phyloP scores from a whole-genome alignment of 2,329 filamentous ascomycete genomes.

The Colletotrichum orbiculare region DNA sequence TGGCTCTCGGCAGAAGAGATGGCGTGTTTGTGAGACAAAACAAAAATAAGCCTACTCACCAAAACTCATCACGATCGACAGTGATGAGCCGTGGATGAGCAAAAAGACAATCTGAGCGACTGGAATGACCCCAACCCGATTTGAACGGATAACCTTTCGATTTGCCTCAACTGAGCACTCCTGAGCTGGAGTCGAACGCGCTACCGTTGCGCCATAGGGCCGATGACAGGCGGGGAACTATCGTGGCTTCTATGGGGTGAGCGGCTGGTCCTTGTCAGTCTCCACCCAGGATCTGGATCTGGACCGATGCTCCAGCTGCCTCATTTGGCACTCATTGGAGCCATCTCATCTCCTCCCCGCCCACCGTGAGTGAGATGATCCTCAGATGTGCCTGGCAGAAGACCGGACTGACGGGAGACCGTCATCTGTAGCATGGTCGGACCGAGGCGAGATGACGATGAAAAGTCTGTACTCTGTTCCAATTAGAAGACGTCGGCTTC shows the following conservation, averaged over 20 bases:
- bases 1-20: background rate
- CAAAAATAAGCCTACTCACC: too few species aligned
- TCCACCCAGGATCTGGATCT: too few species aligned
- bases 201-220: slow-evolving; percentile 26
- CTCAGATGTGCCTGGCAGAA: too few species aligned
- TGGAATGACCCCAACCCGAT: slow-evolving; percentile 18
- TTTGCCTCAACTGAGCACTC: background rate
- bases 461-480: too few species aligned
- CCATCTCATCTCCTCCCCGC: too few species aligned
- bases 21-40: background rate
- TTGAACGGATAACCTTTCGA: slow-evolving; percentile 30
- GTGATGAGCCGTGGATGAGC: background rate
- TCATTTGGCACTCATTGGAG: too few species aligned
- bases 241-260: background rate
- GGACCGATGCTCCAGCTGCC: background rate
- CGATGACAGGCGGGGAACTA: background rate
- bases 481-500: too few species aligned
- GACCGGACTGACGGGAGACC: too few species aligned
- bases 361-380: too few species aligned
- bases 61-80: too few species aligned
- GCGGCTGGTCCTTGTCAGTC: background rate
- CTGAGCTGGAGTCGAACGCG: slow-evolving; percentile 24
- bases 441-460: too few species aligned
- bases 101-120: background rate
- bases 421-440: too few species aligned